phyloP scores from a whole-genome alignment of 805 yeast species.

The Metschnikowia koreensis region DNA sequence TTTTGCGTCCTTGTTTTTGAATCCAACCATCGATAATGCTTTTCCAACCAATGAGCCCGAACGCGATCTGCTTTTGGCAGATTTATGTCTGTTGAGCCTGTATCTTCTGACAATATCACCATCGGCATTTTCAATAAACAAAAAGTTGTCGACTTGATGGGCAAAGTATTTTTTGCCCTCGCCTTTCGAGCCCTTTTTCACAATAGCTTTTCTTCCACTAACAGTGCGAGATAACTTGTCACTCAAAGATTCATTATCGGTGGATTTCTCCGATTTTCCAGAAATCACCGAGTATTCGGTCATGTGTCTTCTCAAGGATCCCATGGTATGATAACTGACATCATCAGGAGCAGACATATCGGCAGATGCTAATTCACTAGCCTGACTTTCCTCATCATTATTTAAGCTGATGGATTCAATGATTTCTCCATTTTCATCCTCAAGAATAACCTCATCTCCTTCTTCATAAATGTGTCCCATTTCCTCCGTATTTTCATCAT shows the following conservation, averaged over 20 bases:
- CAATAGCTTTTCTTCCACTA: constrained; percentile 24
- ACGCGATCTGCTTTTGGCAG: constrained; percentile 26
- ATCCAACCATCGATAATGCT: constrained; percentile 57
- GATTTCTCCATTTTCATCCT: constrained; percentile 82
- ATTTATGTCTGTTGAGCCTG: constrained; percentile 56
- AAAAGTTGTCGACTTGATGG: constrained; percentile 71
- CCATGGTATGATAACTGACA: constrained; percentile 39
- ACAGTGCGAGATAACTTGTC: constrained; percentile 15
- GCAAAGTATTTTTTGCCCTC: constrained; percentile 46
- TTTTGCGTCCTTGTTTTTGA: constrained; percentile 27
- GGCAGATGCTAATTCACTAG: background rate
- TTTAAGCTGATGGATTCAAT: constrained; percentile 49
- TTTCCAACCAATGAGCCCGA: constrained; percentile 42
- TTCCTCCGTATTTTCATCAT: constrained; percentile 1
- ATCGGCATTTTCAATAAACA: constrained; percentile 84
- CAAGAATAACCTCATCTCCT: constrained; percentile 69
- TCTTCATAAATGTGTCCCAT: constrained; percentile 51
- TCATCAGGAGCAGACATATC: constrained; percentile 12
- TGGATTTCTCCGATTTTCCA: constrained; percentile 6
- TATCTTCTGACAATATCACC: constrained; percentile 90
- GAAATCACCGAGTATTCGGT: constrained; percentile 34
- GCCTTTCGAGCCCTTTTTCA: constrained; percentile 37
- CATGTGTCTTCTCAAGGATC: constrained; percentile 37
- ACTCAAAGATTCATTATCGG: constrained; percentile 16
- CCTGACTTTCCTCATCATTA: background rate